Base-by-base conservation (phyloP, 2,329 filamentous ascomycete genomes). In the Diaporthe humulicola region DNA sequence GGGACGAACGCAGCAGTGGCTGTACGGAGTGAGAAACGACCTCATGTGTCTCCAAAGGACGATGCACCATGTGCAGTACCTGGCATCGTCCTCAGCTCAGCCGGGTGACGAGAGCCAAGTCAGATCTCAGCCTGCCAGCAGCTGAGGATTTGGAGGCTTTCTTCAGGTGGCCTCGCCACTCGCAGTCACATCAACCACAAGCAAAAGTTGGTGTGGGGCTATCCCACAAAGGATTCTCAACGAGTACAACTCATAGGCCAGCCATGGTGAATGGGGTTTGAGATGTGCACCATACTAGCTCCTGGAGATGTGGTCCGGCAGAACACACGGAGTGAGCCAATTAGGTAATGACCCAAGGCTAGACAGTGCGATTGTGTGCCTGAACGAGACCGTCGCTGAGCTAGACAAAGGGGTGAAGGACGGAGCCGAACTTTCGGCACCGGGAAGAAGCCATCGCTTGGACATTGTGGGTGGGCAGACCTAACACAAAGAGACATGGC, bases 341-440 rank as follows among this genome's bases (percentile, higher is more conserved):
- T 67, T 67, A 30, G 48, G 50, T 67, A 73, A 45, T 45, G 54
- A 56, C 45, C 52, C 38, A 40, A 28, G 50, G 50, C 71, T 57
- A 61, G 58, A 52, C 40, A 25, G 28, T 25, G 28, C 25, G 25
- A 30, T 30, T 50, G 36, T 52, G 50, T 72, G 48, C 42, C 42
- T 52, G 40, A 30, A 28, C n/a, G 25, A 38, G 64, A 38, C 48
- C 48, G 64, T 40, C 48, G 33, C n/a, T 17, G 12, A 45, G 36
- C 45, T 64, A 64, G 70, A 45, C 36, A 12, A 33, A n/a, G 36
- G 30, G 56, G 40, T 25, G 40, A n/a, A 28, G 36, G 36, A 56
- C 57, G 64, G 71, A 71, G 57, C 74, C 64, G 54, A 42, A 48
- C n/a, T 57, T 22, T 54, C 71, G 73, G 73, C 52, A 69, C 69